phyloP scores from a whole-genome alignment of 257 asterid genomes.

The Rehmannia glutinosa region DNA sequence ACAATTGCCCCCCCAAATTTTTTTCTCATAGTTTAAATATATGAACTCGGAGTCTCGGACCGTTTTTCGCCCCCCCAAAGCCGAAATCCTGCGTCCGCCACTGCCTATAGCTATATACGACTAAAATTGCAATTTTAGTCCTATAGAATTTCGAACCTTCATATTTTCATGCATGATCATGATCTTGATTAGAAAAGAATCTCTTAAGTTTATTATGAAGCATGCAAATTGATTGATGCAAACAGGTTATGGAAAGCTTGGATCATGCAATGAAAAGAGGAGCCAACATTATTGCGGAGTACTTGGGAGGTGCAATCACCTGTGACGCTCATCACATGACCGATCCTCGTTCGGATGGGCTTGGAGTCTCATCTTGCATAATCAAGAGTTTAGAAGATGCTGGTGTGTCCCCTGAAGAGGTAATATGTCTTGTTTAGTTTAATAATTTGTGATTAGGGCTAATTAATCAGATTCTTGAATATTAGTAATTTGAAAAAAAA shows the following conservation, averaged over 20 bases:
- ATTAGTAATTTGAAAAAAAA: not conserved
- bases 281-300: conserved; percentile 42
- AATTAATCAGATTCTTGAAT: conserved; percentile 3
- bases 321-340: conserved; percentile 57
- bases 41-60: too few relatives aligned
- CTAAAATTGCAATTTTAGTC: too few relatives aligned
- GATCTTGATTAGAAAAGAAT: too few relatives aligned
- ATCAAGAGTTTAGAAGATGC: conserved; percentile 37
- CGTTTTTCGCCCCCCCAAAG: too few relatives aligned
- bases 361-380: conserved; percentile 49
- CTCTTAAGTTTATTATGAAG: not conserved
- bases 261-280: conserved; percentile 48
- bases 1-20: too few relatives aligned
- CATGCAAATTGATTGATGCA: not conserved
- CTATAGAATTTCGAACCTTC: too few relatives aligned
- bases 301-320: conserved; percentile 49
- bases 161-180: too few relatives aligned
- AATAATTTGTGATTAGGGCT: not conserved
- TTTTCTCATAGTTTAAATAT: too few relatives aligned
- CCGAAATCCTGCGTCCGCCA: too few relatives aligned
- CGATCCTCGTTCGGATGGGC: conserved; percentile 41
- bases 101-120: too few relatives aligned
- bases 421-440: not conserved
- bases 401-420: conserved; percentile 74
- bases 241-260: conserved; percentile 44